Evolutionary conservation across 2,329 filamentous ascomycete species (phyloP).

Genomic region (Fusarium duplospermum): DNA sequence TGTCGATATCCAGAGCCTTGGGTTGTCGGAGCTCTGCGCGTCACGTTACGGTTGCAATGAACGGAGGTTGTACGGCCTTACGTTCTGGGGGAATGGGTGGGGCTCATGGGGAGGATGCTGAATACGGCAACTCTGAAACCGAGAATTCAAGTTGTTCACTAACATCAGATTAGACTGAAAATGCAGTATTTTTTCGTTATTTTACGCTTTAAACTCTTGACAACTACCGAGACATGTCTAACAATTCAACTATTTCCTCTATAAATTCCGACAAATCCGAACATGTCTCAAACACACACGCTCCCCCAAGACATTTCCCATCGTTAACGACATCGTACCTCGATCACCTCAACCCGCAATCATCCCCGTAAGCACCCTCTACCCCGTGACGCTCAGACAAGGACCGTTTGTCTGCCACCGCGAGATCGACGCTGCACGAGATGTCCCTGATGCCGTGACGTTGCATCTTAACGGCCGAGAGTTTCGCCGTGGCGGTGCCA

Average conservation of each 20-base stretch:
- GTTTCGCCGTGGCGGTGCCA: constrained; percentile 12
- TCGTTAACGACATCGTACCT: background rate
- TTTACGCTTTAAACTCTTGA: background rate
- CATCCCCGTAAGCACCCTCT: constrained; percentile 4
- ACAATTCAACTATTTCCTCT: background rate
- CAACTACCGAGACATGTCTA: background rate
- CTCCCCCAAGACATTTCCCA: background rate
- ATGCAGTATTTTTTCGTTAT: background rate
- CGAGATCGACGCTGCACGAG: constrained; percentile 9
- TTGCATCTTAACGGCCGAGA: constrained; percentile 27
- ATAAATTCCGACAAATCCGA: background rate
- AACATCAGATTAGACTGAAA: background rate
- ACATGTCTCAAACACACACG: background rate
- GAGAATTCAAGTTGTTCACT: background rate
- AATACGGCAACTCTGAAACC: constrained; percentile 1
- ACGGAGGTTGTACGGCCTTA: constrained; percentile 2
- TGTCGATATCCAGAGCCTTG: background rate
- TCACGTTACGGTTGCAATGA: constrained; percentile 12
- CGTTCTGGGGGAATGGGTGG: constrained; percentile 21
- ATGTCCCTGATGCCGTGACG: constrained; percentile 8
- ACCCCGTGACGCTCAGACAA: background rate
- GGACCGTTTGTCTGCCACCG: background rate
- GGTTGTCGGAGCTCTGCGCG: background rate
- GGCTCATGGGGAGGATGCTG: background rate
- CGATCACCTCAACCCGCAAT: background rate